Percentiles rank a stretch among this genome's conserved stretches.
Conservation (phyloP, 352 stramenopile genomes). For the Pseudoperonospora humuli region DNA sequence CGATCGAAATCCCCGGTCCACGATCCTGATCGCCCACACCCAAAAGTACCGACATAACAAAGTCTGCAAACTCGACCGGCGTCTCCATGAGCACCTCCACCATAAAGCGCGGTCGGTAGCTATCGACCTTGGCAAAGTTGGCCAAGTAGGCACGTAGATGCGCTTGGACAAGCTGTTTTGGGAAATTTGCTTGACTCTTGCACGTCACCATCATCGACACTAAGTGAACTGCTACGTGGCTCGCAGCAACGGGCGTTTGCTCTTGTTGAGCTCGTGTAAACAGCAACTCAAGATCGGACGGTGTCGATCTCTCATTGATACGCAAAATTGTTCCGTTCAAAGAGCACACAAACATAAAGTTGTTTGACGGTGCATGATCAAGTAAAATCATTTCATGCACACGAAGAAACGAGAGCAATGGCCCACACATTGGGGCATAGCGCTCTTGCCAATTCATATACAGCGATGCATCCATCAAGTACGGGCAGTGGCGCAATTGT, state of each 20-base stretch:
- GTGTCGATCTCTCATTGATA: slow-evolving; percentile 46
- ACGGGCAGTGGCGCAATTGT: slow-evolving; percentile 46
- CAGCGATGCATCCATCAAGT: slow-evolving; percentile 49
- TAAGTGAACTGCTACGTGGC: slow-evolving; percentile 41
- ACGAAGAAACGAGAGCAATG: slow-evolving; percentile 58
- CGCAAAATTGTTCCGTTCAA: slow-evolving; percentile 51
- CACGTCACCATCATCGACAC: slow-evolving; percentile 61
- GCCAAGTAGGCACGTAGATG: slow-evolving; percentile 44
- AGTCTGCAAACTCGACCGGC: slow-evolving; percentile 44
- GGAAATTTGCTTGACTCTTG: slow-evolving; percentile 43
- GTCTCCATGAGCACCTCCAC: slow-evolving; percentile 47
- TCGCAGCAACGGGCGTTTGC: slow-evolving; percentile 9
- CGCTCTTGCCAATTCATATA: slow-evolving; percentile 50
- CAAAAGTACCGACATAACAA: slow-evolving; percentile 35
- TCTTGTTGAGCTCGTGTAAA: slow-evolving; percentile 17
- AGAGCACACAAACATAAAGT: slow-evolving; percentile 56
- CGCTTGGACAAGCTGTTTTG: slow-evolving; percentile 54
- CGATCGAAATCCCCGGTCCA: neutral
- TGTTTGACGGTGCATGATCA: slow-evolving; percentile 60
- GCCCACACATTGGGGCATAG: slow-evolving; percentile 52
- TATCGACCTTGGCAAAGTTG: slow-evolving; percentile 2
- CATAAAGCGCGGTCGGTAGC: slow-evolving; percentile 23
- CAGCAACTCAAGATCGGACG: slow-evolving; percentile 41
- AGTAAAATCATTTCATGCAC: slow-evolving; percentile 75
- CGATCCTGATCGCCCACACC: slow-evolving; percentile 11